These are phyloP conservation scores for Baorangia bicolor DNA, from an alignment of 768 basidiomycete species.

Conservation along the genomic window DNA sequence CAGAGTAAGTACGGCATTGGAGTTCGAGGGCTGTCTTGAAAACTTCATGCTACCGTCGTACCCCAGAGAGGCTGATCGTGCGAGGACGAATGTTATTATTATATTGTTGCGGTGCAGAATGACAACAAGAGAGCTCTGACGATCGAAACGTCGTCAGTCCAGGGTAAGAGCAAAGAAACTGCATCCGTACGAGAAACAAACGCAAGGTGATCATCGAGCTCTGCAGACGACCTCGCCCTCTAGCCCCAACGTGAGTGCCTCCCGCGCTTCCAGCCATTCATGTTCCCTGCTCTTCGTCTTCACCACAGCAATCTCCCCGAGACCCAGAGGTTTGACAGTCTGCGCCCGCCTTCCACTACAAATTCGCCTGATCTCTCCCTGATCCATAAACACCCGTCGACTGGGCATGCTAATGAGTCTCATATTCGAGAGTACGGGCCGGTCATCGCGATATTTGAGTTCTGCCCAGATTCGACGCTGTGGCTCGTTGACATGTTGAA, in stretches of 20 bases:
- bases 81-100: neutral
- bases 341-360: slow-evolving; percentile 82
- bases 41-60: neutral
- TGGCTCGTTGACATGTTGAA: slow-evolving; percentile 55
- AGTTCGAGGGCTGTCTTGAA: neutral
- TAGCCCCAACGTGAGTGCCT: slow-evolving; percentile 76
- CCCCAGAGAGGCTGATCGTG: neutral
- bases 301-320: slow-evolving; percentile 93
- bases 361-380: slow-evolving; percentile 69
- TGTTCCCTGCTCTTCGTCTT: slow-evolving; percentile 66
- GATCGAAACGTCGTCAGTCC: slow-evolving; percentile 1
- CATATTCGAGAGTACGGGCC: slow-evolving; percentile 79
- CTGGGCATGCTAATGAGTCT: slow-evolving; percentile 82
- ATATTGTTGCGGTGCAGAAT: neutral
- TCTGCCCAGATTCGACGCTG: slow-evolving; percentile 89
- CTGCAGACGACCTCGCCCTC: slow-evolving; percentile 88
- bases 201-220: slow-evolving; percentile 44
- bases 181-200: neutral
- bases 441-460: slow-evolving; percentile 90
- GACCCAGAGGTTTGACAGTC: slow-evolving; percentile 76
- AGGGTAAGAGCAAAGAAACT: neutral
- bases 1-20: neutral
- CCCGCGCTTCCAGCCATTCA: slow-evolving; percentile 90
- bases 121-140: neutral
- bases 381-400: slow-evolving; percentile 72